Evolutionary conservation across 805 yeast genomes (phyloP).

Genomic region (Kodamaea sagamina): DNA sequence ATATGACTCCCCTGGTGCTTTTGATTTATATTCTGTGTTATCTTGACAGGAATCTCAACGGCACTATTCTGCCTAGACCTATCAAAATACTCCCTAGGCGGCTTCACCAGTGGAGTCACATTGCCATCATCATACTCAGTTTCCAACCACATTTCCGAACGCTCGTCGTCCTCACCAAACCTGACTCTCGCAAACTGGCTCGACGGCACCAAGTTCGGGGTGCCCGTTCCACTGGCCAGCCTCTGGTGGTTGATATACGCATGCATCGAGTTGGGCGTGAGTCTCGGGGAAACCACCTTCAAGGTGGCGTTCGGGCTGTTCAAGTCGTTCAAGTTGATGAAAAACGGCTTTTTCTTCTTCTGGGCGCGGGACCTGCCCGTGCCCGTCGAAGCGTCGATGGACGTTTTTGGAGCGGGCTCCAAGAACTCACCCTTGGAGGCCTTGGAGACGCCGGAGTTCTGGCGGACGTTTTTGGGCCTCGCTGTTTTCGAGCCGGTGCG

Average conservation of each 20-base stretch:
- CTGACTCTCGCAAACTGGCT: constrained; percentile 16
- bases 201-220: constrained; percentile 17
- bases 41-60: too few species aligned
- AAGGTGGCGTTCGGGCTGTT: constrained; percentile 9
- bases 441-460: constrained; percentile 16
- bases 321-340: constrained; percentile 17
- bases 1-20: too few species aligned
- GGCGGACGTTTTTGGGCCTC: constrained; percentile 18
- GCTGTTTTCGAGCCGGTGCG: constrained; percentile 3
- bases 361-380: constrained; percentile 6
- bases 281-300: constrained; percentile 8
- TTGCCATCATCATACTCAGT: not conserved
- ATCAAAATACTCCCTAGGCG: not conserved
- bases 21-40: too few species aligned
- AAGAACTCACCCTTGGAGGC: not conserved
- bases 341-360: constrained; percentile 10
- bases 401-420: constrained; percentile 5
- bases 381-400: constrained; percentile 3
- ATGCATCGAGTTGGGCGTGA: constrained; percentile 9
- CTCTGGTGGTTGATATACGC: constrained; percentile 6
- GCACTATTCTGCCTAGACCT: constrained; percentile 1
- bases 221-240: constrained; percentile 6
- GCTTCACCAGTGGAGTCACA: not conserved
- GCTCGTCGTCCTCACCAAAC: constrained; percentile 8
- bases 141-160: constrained; percentile 11